Conservation (phyloP, 2,329 filamentous ascomycete species). For the Ophiocordyceps sinensis region DNA sequence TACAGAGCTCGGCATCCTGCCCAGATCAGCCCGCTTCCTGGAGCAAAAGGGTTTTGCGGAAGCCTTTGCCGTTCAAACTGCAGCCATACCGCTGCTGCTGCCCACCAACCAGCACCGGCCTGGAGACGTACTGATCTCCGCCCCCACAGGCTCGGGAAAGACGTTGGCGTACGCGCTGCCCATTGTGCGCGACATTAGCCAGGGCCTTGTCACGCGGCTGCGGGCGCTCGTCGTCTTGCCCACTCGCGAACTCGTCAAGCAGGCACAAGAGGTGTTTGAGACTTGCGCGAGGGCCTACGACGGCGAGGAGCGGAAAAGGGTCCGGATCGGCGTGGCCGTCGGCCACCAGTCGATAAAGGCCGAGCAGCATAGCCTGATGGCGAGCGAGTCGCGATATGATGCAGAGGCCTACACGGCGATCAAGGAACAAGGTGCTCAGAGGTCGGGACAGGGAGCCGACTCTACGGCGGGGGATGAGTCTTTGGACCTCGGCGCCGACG, state of each 20-base stretch:
- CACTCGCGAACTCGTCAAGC: constrained; percentile 77
- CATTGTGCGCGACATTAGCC: constrained; percentile 62
- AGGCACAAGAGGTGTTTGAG: constrained; percentile 68
- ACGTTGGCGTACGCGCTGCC: constrained; percentile 85
- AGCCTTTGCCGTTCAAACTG: constrained; percentile 28
- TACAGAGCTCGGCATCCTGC: constrained; percentile 43
- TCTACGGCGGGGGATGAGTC: constrained; percentile 7
- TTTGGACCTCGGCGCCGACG: constrained; percentile 7
- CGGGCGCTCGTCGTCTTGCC: constrained; percentile 77
- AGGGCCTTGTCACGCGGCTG: constrained; percentile 48
- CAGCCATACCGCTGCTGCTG: constrained; percentile 62
- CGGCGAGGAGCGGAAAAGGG: constrained; percentile 42
- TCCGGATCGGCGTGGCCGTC: constrained; percentile 69
- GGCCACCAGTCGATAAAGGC: constrained; percentile 64
- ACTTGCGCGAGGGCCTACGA: constrained; percentile 51
- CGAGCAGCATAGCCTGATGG: constrained; percentile 37
- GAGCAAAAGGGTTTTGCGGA: constrained; percentile 37
- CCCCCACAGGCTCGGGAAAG: constrained; percentile 90
- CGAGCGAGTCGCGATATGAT: constrained; percentile 43
- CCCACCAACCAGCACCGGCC: constrained; percentile 44
- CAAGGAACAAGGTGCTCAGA: constrained; percentile 8
- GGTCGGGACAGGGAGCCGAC: constrained; percentile 1
- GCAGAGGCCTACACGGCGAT: constrained; percentile 33
- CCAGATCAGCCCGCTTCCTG: constrained; percentile 46
- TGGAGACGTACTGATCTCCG: constrained; percentile 79